Evolutionary conservation across 192 early-diverging fungal species (phyloP).

Genomic region (Rhizophagus sp.): DNA sequence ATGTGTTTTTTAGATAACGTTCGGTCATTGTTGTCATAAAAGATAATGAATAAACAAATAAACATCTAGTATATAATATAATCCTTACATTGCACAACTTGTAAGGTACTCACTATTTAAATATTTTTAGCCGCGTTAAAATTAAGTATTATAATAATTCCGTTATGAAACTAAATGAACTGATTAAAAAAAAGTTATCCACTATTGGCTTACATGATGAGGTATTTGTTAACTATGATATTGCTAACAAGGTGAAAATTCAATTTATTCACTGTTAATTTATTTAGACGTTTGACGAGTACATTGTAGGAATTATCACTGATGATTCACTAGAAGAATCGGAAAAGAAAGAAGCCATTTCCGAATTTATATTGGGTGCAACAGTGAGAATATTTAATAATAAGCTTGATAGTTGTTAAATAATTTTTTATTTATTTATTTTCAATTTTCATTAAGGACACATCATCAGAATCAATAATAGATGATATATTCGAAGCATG

Average conservation of each 20-base stretch:
- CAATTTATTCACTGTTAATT: background rate
- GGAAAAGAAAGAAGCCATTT: constrained; percentile 68
- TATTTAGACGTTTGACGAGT: constrained; percentile 60
- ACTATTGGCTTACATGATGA: background rate
- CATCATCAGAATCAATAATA: constrained; percentile 44
- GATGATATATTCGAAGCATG: constrained; percentile 47
- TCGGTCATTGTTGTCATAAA: background rate
- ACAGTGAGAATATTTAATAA: constrained; percentile 30
- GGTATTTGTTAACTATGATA: background rate
- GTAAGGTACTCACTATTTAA: too few species aligned
- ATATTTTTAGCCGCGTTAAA: too few species aligned
- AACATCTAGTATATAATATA: too few species aligned
- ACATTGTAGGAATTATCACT: constrained; percentile 63
- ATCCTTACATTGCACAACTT: too few species aligned
- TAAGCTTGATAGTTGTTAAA: background rate
- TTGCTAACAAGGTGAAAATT: background rate
- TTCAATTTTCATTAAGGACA: constrained; percentile 30
- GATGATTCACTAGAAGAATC: constrained; percentile 65
- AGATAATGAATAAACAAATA: background rate
- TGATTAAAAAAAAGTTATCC: background rate
- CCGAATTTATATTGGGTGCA: constrained; percentile 65
- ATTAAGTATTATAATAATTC: too few species aligned
- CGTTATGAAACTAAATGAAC: background rate
- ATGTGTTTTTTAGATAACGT: background rate
- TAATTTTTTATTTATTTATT: background rate